These are phyloP conservation scores for Colletotrichum liriopes DNA, from an alignment of 2,329 filamentous ascomycete genomes.

Conservation along the genomic window DNA sequence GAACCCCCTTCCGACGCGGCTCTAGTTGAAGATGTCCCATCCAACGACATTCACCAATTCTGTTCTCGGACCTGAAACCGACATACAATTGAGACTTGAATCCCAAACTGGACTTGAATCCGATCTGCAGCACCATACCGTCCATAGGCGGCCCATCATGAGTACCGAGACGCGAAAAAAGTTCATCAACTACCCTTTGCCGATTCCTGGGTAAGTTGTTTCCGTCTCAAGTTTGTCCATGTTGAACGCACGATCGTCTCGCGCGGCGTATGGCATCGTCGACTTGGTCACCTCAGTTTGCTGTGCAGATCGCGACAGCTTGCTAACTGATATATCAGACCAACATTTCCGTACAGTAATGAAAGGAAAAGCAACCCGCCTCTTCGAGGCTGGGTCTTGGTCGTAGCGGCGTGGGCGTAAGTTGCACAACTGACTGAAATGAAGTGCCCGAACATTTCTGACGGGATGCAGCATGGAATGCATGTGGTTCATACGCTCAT, in stretches of 20 bases:
- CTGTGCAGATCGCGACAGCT: constrained; percentile 6
- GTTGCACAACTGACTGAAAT: constrained; percentile 45
- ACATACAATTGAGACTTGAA: constrained; percentile 8
- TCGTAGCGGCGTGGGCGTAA: constrained; percentile 70
- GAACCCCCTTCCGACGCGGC: neutral
- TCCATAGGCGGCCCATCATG: constrained; percentile 34
- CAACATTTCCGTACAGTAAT: constrained; percentile 60
- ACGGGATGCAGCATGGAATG: constrained; percentile 64
- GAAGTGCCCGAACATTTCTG: constrained; percentile 11
- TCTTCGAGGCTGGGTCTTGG: constrained; percentile 68
- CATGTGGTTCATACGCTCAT: constrained; percentile 66
- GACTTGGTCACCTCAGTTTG: neutral
- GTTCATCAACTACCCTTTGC: constrained; percentile 57
- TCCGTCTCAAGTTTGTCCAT: neutral
- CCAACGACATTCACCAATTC: constrained; percentile 11
- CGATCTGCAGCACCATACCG: neutral
- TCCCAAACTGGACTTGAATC: neutral
- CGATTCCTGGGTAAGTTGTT: constrained; percentile 52
- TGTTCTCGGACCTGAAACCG: neutral
- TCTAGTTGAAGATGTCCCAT: constrained; percentile 17
- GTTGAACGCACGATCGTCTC: neutral
- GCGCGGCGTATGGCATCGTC: neutral
- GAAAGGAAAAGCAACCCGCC: constrained; percentile 69
- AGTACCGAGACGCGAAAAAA: constrained; percentile 40
- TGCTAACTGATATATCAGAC: constrained; percentile 47